Conservation (phyloP, 1,284 basidiomycete genomes). For the Tilletia walkeri region DNA sequence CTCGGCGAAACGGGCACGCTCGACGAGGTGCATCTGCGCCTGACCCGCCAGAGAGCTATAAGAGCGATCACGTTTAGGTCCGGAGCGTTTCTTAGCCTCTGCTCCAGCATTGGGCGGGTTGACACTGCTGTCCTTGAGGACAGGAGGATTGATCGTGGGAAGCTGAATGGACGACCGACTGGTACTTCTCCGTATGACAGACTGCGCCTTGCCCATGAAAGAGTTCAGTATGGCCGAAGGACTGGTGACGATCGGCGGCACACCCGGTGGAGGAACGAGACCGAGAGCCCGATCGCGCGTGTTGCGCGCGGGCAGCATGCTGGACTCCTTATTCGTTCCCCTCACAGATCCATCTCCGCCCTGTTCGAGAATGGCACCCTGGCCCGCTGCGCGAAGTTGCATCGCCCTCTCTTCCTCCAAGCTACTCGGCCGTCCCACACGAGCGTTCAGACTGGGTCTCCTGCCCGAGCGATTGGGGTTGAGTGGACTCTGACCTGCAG, state of each 20-base stretch:
- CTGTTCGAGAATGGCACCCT: not conserved
- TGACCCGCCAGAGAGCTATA: slow-evolving; percentile 41
- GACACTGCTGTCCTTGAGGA: not conserved
- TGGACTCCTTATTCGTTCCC: not conserved
- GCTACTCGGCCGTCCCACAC: slow-evolving; percentile 10
- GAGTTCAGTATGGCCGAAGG: slow-evolving; percentile 3
- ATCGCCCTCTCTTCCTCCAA: slow-evolving; percentile 1
- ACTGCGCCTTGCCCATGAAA: slow-evolving; percentile 9
- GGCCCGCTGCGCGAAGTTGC: not conserved
- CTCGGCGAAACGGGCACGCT: slow-evolving; percentile 44
- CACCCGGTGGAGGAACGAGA: not conserved
- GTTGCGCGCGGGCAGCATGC: not conserved
- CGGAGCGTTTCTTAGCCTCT: not conserved
- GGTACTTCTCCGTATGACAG: not conserved
- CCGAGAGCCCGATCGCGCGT: slow-evolving; percentile 6
- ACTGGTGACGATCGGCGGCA: not conserved
- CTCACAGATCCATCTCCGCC: not conserved
- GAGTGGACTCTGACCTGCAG: slow-evolving; percentile 10
- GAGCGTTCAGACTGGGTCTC: slow-evolving; percentile 1
- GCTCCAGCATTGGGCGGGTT: not conserved
- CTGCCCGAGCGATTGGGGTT: slow-evolving; percentile 8
- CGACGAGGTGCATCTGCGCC: slow-evolving; percentile 45
- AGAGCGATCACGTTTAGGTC: slow-evolving; percentile 10
- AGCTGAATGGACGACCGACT: not conserved
- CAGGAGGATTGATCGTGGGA: not conserved